Percentiles rank a stretch among this genome's conserved stretches.
phyloP scores from a whole-genome alignment of 2,329 filamentous ascomycete species.

The Berkeleyomyces rouxiae region DNA sequence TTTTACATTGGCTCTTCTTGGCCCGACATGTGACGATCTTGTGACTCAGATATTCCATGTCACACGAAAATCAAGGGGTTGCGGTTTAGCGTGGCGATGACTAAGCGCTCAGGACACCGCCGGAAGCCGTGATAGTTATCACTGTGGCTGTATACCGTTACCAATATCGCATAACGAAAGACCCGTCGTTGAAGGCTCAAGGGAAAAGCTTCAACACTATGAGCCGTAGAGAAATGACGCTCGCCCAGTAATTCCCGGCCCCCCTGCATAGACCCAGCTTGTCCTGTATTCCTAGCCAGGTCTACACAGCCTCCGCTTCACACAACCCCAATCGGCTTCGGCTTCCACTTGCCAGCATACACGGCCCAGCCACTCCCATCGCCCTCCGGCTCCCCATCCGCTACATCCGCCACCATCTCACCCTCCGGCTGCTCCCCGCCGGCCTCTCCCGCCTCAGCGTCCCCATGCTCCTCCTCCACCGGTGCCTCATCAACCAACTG shows the following conservation, averaged over 20 bases:
- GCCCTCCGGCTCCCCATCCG: slow-evolving; percentile 17
- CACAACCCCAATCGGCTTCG: slow-evolving; percentile 14
- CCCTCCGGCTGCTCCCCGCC: slow-evolving; percentile 18
- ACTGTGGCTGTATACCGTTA: background rate
- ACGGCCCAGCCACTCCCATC: slow-evolving; percentile 11
- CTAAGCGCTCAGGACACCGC: background rate
- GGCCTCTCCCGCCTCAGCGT: slow-evolving; percentile 30
- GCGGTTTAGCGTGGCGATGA: background rate
- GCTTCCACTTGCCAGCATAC: slow-evolving; percentile 13
- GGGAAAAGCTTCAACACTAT: too few relatives aligned
- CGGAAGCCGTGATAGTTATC: background rate
- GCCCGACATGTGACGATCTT: background rate
- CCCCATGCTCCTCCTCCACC: slow-evolving; percentile 12
- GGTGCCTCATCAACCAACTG: slow-evolving; percentile 15
- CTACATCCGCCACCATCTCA: slow-evolving; percentile 16
- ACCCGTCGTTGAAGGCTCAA: too few relatives aligned
- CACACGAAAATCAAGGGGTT: background rate
- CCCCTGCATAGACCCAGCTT: background rate
- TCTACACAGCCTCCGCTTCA: background rate
- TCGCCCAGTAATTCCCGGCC: background rate
- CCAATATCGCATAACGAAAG: background rate
- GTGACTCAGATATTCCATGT: background rate
- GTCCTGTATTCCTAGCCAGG: background rate
- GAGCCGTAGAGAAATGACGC: too few relatives aligned
- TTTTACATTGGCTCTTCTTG: background rate